Base-by-base conservation (phyloP, 176 grass and related monocot species). In the Bothriochloa decipiens region DNA sequence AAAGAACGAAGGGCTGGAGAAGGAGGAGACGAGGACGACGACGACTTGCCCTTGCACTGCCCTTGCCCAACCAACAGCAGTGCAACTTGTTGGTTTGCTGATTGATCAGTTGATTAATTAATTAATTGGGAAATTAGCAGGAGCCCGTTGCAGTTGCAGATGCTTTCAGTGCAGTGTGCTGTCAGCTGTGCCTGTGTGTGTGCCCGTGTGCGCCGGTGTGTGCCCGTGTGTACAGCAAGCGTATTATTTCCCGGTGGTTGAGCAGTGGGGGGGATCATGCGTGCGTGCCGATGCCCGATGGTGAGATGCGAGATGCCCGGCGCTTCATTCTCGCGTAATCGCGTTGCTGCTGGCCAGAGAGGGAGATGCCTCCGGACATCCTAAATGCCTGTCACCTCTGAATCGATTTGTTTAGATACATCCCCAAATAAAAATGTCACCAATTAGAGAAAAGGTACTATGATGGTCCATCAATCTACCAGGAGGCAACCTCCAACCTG, bases 201-300 rank as follows among this genome's bases (percentile, higher is more conserved):
- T 47, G 47, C 16, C 40, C 50, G 36, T 81, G 47, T 36, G 35
- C 35, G 35, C 17, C 40, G 52, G 36, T 81, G 62, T 82, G 64
- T 61, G 35, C 17, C 40, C 66, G 36, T 81, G 62, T 82, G 64
- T 61, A 50, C 26, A 43, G 14, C 32, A 55, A 22, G 18, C 52
- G 50, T 83, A 79, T 62, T 72, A 72, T 79, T 71, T 52, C 53
- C 14, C 67, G 84, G 84, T 79, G 28, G 76, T 86, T 86, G 84
- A 80, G 75, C 42, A 29, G 62, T 35, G 15, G 29, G 65, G 29
- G 65, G 15, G 65, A 64, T 64, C 23, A 57, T 57, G 46, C 53
- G 0, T 55, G 18, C 6, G 6, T 2, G 52, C 16, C 17, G 16
- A 53, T 53, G 18, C 52, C 20, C 7, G 20, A 57, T 57, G 0